These are phyloP conservation scores for Setomelanomma holmii DNA, from an alignment of 2,329 filamentous ascomycete species.

Conservation along the genomic window DNA sequence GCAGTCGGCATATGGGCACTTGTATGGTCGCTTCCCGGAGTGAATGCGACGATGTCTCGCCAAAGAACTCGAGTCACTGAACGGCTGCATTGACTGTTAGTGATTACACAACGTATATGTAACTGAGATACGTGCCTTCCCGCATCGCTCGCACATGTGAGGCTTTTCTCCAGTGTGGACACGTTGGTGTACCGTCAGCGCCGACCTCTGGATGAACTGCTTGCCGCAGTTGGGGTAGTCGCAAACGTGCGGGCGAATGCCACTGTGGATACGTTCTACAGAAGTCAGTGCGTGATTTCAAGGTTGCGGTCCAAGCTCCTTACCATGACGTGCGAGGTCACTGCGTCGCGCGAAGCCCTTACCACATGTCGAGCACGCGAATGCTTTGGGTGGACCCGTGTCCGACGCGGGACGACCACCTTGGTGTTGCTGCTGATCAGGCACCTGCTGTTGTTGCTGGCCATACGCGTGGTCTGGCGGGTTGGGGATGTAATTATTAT, in stretches of 20 bases:
- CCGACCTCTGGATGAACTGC: constrained; percentile 95
- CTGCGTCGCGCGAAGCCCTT: constrained; percentile 94
- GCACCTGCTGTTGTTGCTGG: constrained; percentile 46
- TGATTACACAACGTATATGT: background rate
- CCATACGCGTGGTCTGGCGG: constrained; percentile 57
- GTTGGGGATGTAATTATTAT: constrained; percentile 62
- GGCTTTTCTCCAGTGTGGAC: constrained; percentile 98
- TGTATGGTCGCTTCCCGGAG: constrained; percentile 94
- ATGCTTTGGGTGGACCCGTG: constrained; percentile 72
- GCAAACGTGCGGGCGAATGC: constrained; percentile 88
- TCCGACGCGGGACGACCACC: constrained; percentile 54
- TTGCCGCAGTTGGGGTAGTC: constrained; percentile 90
- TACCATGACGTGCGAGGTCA: constrained; percentile 94
- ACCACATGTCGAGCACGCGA: constrained; percentile 85
- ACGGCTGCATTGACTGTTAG: constrained; percentile 68
- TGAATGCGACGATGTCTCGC: constrained; percentile 94
- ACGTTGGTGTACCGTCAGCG: constrained; percentile 91
- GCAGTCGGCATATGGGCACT: constrained; percentile 95
- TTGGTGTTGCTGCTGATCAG: constrained; percentile 50
- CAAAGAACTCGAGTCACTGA: constrained; percentile 94
- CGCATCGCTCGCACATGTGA: constrained; percentile 95
- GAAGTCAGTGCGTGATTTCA: constrained; percentile 40
- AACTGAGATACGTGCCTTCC: constrained; percentile 71
- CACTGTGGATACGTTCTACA: constrained; percentile 92
- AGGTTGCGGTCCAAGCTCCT: constrained; percentile 52